phyloP scores from a whole-genome alignment of 1,139 yeast genomes.

The Candida mesenterica region DNA sequence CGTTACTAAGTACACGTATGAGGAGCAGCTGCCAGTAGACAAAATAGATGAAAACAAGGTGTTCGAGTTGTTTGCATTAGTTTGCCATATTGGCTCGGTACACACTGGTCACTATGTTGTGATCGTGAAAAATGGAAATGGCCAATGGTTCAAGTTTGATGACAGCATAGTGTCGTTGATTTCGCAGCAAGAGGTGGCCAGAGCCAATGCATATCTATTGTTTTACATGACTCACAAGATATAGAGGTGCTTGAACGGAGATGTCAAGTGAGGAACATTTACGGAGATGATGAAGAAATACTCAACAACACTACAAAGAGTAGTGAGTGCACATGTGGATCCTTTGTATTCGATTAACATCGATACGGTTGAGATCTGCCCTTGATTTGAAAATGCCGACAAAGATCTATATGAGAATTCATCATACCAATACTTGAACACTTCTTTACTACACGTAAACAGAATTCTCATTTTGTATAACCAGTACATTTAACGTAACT shows the following conservation, averaged over 20 bases:
- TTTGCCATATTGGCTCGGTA: conserved; percentile 87
- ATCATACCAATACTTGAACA: too few relatives aligned
- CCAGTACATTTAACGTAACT: too few relatives aligned
- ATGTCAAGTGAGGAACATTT: too few relatives aligned
- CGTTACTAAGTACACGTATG: conserved; percentile 58
- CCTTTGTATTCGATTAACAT: too few relatives aligned
- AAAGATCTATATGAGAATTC: too few relatives aligned
- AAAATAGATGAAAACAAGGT: conserved; percentile 32
- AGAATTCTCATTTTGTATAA: too few relatives aligned
- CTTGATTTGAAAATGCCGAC: too few relatives aligned
- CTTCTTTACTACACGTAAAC: too few relatives aligned
- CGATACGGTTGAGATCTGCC: too few relatives aligned
- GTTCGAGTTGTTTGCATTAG: conserved; percentile 82
- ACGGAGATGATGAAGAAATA: too few relatives aligned
- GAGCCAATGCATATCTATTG: conserved; percentile 73
- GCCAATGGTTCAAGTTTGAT: conserved; percentile 87
- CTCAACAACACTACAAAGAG: too few relatives aligned
- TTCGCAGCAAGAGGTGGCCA: conserved; percentile 60
- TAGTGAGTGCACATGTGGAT: too few relatives aligned
- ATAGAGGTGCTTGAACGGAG: neutral
- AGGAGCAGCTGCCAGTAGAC: conserved; percentile 20
- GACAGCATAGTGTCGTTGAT: conserved; percentile 81
- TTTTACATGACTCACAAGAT: conserved; percentile 65
- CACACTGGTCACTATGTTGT: conserved; percentile 94
- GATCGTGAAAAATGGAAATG: conserved; percentile 65